These are phyloP conservation scores for Backusella luteola DNA, from an alignment of 192 early-diverging fungal genomes.

Conservation along the genomic window DNA sequence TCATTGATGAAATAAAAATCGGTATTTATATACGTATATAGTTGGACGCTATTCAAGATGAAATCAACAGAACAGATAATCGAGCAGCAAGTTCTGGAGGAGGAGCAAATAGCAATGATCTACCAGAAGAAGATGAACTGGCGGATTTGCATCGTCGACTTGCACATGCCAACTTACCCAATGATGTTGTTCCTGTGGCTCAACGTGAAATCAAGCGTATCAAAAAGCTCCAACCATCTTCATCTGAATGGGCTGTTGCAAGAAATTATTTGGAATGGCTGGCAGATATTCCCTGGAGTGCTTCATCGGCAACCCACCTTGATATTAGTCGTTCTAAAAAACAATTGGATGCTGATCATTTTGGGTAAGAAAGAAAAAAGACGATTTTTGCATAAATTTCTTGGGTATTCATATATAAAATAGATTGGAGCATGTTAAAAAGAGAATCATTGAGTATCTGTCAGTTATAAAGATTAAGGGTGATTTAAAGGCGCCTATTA, in stretches of 20 bases:
- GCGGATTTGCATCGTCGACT: slow-evolving; percentile 55
- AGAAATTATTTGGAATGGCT: slow-evolving; percentile 79
- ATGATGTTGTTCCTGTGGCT: slow-evolving; percentile 57
- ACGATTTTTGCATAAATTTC: background rate
- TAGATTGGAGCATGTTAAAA: slow-evolving; percentile 74
- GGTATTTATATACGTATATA: slow-evolving; percentile 15
- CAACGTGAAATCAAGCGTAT: slow-evolving; percentile 66
- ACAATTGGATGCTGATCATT: slow-evolving; percentile 80
- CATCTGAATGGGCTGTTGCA: slow-evolving; percentile 77
- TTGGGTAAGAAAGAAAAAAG: slow-evolving; percentile 43
- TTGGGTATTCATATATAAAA: background rate
- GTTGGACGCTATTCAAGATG: slow-evolving; percentile 79
- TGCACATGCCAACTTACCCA: slow-evolving; percentile 55
- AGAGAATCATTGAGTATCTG: slow-evolving; percentile 78
- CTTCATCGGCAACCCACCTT: slow-evolving; percentile 52
- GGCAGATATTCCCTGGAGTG: slow-evolving; percentile 75
- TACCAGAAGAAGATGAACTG: slow-evolving; percentile 54
- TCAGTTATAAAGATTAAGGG: slow-evolving; percentile 77
- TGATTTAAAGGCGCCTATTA: slow-evolving; percentile 72
- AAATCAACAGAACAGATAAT: slow-evolving; percentile 65
- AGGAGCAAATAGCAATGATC: slow-evolving; percentile 42
- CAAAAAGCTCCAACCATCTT: slow-evolving; percentile 66
- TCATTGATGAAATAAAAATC: background rate
- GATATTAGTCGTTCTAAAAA: slow-evolving; percentile 64
- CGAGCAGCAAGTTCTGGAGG: slow-evolving; percentile 25